Base-by-base conservation (phyloP, 805 yeast species). In the Zygoascus biomembranicola region DNA sequence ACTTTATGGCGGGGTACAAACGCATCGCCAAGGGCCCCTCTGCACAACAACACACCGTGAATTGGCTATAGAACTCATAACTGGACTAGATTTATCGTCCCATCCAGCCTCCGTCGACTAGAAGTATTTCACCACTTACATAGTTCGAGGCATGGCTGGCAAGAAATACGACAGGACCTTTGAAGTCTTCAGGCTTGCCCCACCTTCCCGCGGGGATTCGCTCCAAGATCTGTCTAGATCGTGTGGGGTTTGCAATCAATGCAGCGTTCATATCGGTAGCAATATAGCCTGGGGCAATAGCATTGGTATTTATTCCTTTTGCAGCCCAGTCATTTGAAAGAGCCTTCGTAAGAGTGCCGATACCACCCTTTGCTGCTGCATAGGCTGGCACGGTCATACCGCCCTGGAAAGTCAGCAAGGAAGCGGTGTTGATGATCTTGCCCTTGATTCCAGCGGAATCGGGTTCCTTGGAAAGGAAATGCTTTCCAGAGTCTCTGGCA, bases 71-170 rank as follows among this genome's bases (percentile, higher is more conserved):
- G 8, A 35, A 35, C 16, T 35, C 8, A 5, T 35, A 35, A 35
- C 39, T 35, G 10, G 16, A 4, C 6, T 23, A 35, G 16, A 16
- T 5, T 52, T 55, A 57, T 26, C 59, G 56, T n/a, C 58, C 73
- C 70, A 72, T 65, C 73, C 74, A 80, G 39, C 83, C 84, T 53
- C 84, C 84, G 59, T 80, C 84, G 47, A 79, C 82, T 54, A 69
- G 64, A 45, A 80, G 57, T 56, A 74, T 74, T 51, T 78, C 75
- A 43, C 84, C 84, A 53, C 75, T 71, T 49, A 80, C 73, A 64
- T 72, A 80, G 48, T 75, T 72, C 44, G 78, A 67, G 9, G 82
- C 84, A 47, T 69, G 72, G 32, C 78, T 70, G 28, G 79, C 77
- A 56, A 80, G 67, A 65, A 73, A 75, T 32, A 74, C 70, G 16